phyloP scores from a whole-genome alignment of 1,139 yeast genomes.

The Scheffersomyces illinoinensis region DNA sequence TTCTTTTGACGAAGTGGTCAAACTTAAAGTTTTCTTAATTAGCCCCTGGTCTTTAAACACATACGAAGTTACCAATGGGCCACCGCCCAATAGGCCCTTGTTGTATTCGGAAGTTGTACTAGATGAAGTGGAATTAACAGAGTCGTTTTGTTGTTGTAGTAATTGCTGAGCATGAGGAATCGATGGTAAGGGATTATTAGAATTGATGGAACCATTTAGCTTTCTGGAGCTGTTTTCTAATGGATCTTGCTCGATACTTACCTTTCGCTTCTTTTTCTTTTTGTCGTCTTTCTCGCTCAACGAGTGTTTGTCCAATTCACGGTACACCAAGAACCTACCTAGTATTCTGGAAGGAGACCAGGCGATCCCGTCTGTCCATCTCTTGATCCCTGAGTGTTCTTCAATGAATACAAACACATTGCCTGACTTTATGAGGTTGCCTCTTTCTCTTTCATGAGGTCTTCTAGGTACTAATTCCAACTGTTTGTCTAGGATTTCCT shows the following conservation, averaged over 20 bases:
- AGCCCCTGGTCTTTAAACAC: conserved; percentile 76
- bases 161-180: conserved; percentile 19
- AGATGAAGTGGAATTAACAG: background rate
- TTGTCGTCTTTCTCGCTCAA: conserved; percentile 33
- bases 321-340: conserved; percentile 79
- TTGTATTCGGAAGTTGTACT: background rate
- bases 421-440: conserved; percentile 68
- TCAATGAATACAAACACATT: conserved; percentile 84
- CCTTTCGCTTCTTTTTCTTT: conserved; percentile 32
- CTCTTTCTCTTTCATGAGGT: conserved; percentile 80
- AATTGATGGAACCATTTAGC: background rate
- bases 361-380: conserved; percentile 94
- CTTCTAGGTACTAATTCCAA: conserved; percentile 71
- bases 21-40: conserved; percentile 77
- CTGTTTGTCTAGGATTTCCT: conserved; percentile 66
- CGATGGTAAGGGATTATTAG: conserved; percentile 3
- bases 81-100: conserved; percentile 36
- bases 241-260: conserved; percentile 18
- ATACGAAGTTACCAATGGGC: conserved; percentile 59
- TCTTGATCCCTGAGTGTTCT: conserved; percentile 76
- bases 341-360: conserved; percentile 91
- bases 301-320: conserved; percentile 69
- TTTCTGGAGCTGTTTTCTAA: conserved; percentile 7
- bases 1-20: conserved; percentile 46
- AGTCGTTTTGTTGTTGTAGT: conserved; percentile 5